A percentile compares a stretch with the other conserved stretches of the same genome.
Evolutionary conservation across 2,329 filamentous ascomycete species (phyloP).

Genomic region (Corynespora cassiicola): DNA sequence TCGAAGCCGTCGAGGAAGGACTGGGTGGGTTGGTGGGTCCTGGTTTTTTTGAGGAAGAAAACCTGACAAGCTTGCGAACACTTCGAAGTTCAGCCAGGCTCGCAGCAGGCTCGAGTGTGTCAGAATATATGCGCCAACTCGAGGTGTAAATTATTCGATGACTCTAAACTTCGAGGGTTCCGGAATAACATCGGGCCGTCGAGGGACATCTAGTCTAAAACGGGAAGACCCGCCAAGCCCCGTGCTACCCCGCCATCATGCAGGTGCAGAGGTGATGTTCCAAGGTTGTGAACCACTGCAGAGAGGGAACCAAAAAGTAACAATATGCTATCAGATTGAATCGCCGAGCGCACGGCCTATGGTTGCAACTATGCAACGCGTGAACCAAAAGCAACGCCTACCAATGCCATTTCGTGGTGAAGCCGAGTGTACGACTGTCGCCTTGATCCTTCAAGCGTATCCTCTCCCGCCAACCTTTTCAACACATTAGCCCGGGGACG

Average conservation of each 20-base stretch:
- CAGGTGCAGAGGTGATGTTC: neutral
- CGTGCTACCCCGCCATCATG: no score
- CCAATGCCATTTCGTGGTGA: conserved; percentile 31
- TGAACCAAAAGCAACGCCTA: conserved; percentile 28
- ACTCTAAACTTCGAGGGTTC: conserved; percentile 26
- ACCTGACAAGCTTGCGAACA: no score
- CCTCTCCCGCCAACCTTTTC: conserved; percentile 1
- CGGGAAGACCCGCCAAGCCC: no score
- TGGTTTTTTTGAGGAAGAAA: no score
- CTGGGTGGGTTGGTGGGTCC: neutral
- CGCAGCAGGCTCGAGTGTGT: no score
- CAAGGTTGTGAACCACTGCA: conserved; percentile 1
- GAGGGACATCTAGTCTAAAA: conserved; percentile 13
- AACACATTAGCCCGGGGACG: conserved; percentile 9
- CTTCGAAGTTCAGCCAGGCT: neutral
- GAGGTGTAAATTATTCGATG: conserved; percentile 21
- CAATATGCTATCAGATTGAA: conserved; percentile 9
- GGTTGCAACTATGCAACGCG: conserved; percentile 25
- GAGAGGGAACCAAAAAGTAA: no score
- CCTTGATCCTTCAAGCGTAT: conserved; percentile 1
- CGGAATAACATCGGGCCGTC: conserved; percentile 21
- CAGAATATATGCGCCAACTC: no score
- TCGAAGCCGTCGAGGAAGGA: no score
- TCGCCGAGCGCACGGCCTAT: conserved; percentile 5
- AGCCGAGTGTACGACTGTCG: conserved; percentile 5